These are phyloP conservation scores for Trichoderma sp. DNA, from an alignment of 2,329 filamentous ascomycete genomes.

Conservation along the genomic window DNA sequence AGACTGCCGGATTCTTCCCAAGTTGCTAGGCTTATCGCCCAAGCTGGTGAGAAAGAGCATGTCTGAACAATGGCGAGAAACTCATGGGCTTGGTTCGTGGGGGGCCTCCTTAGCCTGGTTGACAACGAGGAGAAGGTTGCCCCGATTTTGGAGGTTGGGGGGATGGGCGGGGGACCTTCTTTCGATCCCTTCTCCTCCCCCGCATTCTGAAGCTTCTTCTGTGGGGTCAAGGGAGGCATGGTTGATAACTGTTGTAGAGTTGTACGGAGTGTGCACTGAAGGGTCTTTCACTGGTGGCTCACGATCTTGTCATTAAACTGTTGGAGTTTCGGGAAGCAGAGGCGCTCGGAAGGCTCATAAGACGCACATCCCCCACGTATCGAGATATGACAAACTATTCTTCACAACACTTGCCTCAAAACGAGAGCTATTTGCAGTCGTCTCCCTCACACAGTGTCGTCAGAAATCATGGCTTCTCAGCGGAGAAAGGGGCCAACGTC, in stretches of 20 bases:
- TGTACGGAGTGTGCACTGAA: not conserved
- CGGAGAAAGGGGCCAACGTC: not conserved
- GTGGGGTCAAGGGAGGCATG: constrained; percentile 4
- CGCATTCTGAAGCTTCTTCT: constrained; percentile 17
- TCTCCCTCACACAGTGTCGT: constrained; percentile 1
- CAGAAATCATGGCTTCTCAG: not conserved
- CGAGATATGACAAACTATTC: not conserved
- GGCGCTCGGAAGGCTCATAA: too few species aligned
- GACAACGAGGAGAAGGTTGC: not conserved
- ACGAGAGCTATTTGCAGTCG: not conserved
- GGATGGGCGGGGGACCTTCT: constrained; percentile 2
- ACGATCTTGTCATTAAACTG: not conserved
- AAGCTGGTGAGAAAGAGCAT: not conserved
- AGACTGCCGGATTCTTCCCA: not conserved
- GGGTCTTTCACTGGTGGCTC: not conserved
- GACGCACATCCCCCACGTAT: constrained; percentile 5
- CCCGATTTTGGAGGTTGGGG: not conserved
- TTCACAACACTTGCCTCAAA: not conserved
- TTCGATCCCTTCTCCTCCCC: constrained; percentile 1
- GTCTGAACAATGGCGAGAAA: constrained; percentile 11
- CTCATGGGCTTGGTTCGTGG: constrained; percentile 10
- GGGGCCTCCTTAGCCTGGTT: constrained; percentile 1
- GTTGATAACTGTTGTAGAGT: not conserved
- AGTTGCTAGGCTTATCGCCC: not conserved
- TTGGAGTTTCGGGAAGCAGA: not conserved